A percentile compares a stretch with the other conserved stretches of the same genome.
Evolutionary conservation across 805 yeast genomes (phyloP).

Genomic region (Candida nitratophila): DNA sequence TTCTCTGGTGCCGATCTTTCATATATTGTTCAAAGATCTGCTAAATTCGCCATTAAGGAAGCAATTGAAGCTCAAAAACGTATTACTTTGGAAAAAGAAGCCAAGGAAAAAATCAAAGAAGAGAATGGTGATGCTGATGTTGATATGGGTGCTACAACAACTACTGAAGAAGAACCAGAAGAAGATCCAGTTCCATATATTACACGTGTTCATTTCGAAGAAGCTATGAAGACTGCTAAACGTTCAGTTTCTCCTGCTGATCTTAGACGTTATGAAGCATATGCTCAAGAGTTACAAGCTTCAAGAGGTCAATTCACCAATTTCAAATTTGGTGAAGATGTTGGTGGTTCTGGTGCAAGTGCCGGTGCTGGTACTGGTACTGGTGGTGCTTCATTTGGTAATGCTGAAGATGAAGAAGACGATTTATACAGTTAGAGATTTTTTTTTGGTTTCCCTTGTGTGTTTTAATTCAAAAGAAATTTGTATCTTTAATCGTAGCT

Average conservation of each 20-base stretch:
- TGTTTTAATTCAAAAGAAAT: no score
- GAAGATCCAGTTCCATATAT: slow-evolving; percentile 96
- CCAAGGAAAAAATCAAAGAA: slow-evolving; percentile 31
- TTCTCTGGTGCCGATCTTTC: slow-evolving; percentile 99
- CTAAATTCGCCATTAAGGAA: slow-evolving; percentile 97
- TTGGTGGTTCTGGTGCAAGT: slow-evolving; percentile 6
- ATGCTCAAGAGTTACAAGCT: slow-evolving; percentile 92
- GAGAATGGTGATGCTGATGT: slow-evolving; percentile 33
- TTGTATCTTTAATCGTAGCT: no score
- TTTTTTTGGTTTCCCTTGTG: no score
- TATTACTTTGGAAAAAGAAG: slow-evolving; percentile 45
- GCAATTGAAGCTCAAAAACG: slow-evolving; percentile 77
- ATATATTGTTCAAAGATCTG: slow-evolving; percentile 97
- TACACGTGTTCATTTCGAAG: slow-evolving; percentile 91
- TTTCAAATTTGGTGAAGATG: slow-evolving; percentile 55
- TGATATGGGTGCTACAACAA: slow-evolving; percentile 18
- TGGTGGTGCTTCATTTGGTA: slow-evolving; percentile 39
- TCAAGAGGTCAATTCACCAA: slow-evolving; percentile 92
- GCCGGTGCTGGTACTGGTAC: slow-evolving; percentile 22
- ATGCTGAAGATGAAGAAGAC: slow-evolving; percentile 42
- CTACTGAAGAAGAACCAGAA: slow-evolving; percentile 55
- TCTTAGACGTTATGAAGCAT: slow-evolving; percentile 96
- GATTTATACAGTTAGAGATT: slow-evolving; percentile 34
- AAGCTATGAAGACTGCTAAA: slow-evolving; percentile 99
- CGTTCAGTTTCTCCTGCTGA: slow-evolving; percentile 97